Evolutionary conservation across 805 yeast species (phyloP).

Genomic region (Myxozyma vanderwaltii): DNA sequence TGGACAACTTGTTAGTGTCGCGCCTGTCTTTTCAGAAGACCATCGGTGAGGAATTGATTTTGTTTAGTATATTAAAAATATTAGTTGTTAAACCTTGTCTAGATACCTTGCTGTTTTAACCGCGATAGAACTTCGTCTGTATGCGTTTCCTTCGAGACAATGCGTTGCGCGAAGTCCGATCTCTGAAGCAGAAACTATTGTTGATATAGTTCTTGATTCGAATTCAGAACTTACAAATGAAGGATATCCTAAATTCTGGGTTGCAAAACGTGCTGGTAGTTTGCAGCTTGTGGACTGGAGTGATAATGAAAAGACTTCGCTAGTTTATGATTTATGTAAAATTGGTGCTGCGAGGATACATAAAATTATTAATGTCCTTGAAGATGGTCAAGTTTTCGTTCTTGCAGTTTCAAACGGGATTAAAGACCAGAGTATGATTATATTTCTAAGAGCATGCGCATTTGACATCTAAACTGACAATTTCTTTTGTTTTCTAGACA

Average conservation of each 20-base stretch:
- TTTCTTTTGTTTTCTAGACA: constrained; percentile 5
- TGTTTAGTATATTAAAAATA: not conserved
- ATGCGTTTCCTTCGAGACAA: constrained; percentile 42
- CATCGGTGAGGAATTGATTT: constrained; percentile 33
- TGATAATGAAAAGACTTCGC: constrained; percentile 3
- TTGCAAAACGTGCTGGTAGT: constrained; percentile 38
- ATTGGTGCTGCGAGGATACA: constrained; percentile 24
- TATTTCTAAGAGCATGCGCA: not conserved
- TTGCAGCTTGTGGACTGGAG: constrained; percentile 38
- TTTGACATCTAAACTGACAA: too few relatives aligned
- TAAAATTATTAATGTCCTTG: constrained; percentile 26
- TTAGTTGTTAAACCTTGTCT: not conserved
- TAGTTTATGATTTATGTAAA: constrained; percentile 11
- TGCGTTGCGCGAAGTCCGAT: constrained; percentile 42
- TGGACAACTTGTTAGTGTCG: constrained; percentile 43
- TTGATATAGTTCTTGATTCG: constrained; percentile 40
- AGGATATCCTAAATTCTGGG: constrained; percentile 36
- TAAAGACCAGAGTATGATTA: constrained; percentile 13
- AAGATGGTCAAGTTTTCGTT: constrained; percentile 22
- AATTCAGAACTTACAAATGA: constrained; percentile 26
- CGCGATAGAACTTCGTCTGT: constrained; percentile 45
- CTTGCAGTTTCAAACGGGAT: constrained; percentile 23
- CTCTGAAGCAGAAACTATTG: constrained; percentile 39
- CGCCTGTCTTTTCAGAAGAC: constrained; percentile 44
- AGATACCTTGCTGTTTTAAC: constrained; percentile 43